Evolutionary conservation across 176 grass and related monocot species (phyloP), one percentile per base, ranked within the genome.

Genomic region (Musa beccarii): DNA sequence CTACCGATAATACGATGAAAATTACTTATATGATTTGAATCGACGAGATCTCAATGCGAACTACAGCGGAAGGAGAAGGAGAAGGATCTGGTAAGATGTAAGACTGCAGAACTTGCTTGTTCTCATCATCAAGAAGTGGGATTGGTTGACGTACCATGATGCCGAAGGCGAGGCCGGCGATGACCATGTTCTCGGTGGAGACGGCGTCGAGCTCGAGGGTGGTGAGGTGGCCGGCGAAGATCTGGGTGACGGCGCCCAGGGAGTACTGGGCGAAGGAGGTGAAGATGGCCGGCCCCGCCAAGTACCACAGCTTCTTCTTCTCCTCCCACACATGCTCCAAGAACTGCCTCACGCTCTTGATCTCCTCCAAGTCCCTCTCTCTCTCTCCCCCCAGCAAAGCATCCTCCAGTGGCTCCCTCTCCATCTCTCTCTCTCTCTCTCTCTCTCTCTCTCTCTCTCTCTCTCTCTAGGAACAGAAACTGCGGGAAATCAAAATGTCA

Each of bases 201-300:
- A 92, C 68, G 52, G 87, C 89, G n/a, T 96, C 92, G 34, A 96
- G 87, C 79, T 96, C 92, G 59, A 96, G 89, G 12, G 89, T 96
- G 17, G 81, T 90, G 23, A 96, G 87, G 73, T 96, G 92, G 51
- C 92, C 92, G 28, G 89, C 92, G 53, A 89, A 82, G 57, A 92
- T 78, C 62, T 83, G 87, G 11, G 89, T 90, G 24, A 80, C 43
- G 81, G 85, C 89, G 29, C 89, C 92, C 0, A 96, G 89, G 2
- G 92, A 96, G 78, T 96, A 96, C 85, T 92, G 92, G 0, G 89
- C 89, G 9, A 96, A 17, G 49, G 89, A 89, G 16, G 92, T 90
- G 87, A 92, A 84, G 75, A 96, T 96, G 53, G 87, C 89, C 23
- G 89, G 92, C 0, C 78, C 92, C 1, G 89, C 92, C 49, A 92